A percentile compares a stretch with the other conserved stretches of the same genome.
phyloP scores from a whole-genome alignment of 1,284 basidiomycete genomes.

The Cerrena zonata region DNA sequence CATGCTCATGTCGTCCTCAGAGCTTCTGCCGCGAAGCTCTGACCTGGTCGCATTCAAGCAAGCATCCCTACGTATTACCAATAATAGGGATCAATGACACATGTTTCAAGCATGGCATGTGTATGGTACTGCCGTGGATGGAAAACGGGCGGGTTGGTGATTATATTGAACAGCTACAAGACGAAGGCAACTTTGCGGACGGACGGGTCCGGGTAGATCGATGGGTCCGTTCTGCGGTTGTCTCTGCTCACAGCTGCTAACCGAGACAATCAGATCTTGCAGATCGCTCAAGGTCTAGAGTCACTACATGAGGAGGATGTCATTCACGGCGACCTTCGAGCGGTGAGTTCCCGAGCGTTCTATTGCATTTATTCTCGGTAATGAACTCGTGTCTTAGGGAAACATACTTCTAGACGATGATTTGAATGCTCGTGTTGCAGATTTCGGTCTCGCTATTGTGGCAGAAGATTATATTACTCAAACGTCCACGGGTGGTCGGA shows the following conservation, averaged over 20 bases:
- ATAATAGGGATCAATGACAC: slow-evolving; percentile 3
- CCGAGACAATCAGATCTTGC: not conserved
- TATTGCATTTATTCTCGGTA: not conserved
- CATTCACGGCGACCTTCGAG: slow-evolving; percentile 8
- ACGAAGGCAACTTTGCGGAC: not conserved
- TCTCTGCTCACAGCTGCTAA: not conserved
- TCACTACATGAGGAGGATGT: slow-evolving; percentile 4
- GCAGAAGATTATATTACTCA: not conserved
- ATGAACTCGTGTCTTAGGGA: not conserved
- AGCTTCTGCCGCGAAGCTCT: slow-evolving; percentile 1
- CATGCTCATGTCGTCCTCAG: not conserved
- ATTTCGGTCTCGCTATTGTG: slow-evolving; percentile 5
- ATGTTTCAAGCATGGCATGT: not conserved
- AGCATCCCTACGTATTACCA: slow-evolving; percentile 2
- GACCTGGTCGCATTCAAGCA: not conserved
- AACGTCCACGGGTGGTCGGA: not conserved
- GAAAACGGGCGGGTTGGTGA: slow-evolving; percentile 4
- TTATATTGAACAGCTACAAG: slow-evolving; percentile 2
- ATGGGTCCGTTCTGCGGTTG: not conserved
- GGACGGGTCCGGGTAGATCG: not conserved
- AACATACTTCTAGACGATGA: slow-evolving; percentile 7
- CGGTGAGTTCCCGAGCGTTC: not conserved
- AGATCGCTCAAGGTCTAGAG: slow-evolving; percentile 1
- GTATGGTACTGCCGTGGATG: slow-evolving; percentile 9
- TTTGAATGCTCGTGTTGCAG: not conserved